Evolutionary conservation across 352 stramenopile genomes (phyloP).

Genomic region (Elongisporangium undulatum): DNA sequence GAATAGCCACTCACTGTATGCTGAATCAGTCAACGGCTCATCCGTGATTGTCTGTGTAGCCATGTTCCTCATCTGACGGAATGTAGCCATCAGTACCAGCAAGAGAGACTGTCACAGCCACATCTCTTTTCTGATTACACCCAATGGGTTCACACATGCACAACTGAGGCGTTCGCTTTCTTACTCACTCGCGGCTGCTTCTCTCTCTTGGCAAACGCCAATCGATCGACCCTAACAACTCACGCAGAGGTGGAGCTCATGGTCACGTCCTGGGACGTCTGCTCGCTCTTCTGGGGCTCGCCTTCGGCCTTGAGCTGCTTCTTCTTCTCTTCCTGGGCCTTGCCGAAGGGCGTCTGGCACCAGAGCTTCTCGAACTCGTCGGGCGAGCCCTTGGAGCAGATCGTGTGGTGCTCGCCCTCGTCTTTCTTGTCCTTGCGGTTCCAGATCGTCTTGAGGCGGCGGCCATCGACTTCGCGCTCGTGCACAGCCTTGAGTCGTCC

Average conservation of each 20-base stretch:
- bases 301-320: conserved; percentile 45
- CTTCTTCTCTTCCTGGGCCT: conserved; percentile 58
- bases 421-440: conserved; percentile 60
- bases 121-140: neutral
- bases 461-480: conserved; percentile 62
- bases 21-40: too few species aligned
- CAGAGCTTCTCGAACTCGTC: conserved; percentile 80
- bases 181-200: neutral
- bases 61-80: neutral
- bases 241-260: neutral
- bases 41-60: neutral
- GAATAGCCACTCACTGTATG: neutral
- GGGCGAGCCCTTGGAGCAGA: conserved; percentile 41
- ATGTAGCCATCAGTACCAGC: neutral
- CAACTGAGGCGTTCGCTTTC: neutral
- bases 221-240: neutral
- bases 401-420: conserved; percentile 55
- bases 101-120: neutral
- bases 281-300: conserved; percentile 8
- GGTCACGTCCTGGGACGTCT: neutral
- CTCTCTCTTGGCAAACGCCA: neutral
- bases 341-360: conserved; percentile 61
- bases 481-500: conserved; percentile 80
- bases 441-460: conserved; percentile 74
- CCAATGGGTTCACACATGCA: neutral